Conservation (phyloP, 2,329 filamentous ascomycete genomes). For the Fusarium albidum region DNA sequence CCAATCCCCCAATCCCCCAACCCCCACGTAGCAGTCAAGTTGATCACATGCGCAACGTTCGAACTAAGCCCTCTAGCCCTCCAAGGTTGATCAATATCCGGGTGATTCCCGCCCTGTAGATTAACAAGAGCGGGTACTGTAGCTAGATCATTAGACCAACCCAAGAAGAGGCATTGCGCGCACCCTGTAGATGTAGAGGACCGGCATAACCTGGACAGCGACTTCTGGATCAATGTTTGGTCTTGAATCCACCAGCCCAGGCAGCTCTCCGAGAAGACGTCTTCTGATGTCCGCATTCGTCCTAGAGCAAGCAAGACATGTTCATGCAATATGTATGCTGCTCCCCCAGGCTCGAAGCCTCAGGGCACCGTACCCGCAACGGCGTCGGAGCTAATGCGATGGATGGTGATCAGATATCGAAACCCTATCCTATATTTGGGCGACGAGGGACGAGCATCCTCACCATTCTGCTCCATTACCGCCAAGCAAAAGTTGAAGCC, state of each 20-base stretch:
- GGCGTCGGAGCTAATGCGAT: conserved; percentile 20
- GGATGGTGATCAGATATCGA: conserved; percentile 24
- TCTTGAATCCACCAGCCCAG: background rate
- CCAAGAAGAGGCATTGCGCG: conserved; percentile 8
- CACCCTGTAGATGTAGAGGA: too few species aligned
- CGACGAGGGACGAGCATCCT: background rate
- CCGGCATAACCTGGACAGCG: background rate
- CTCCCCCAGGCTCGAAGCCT: background rate
- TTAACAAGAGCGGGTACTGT: conserved; percentile 20
- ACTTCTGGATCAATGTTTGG: background rate
- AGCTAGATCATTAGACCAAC: conserved; percentile 18
- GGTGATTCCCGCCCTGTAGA: conserved; percentile 3
- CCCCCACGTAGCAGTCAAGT: conserved; percentile 4
- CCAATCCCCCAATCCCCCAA: background rate
- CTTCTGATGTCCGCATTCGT: conserved; percentile 1
- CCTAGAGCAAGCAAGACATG: background rate
- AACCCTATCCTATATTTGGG: conserved; percentile 2
- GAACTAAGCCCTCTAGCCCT: background rate
- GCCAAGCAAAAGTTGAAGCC: background rate
- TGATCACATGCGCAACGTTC: conserved; percentile 23
- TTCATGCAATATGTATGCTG: background rate
- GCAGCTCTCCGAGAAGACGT: background rate
- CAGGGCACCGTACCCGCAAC: conserved; percentile 46
- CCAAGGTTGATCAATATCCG: conserved; percentile 3
- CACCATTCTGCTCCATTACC: background rate